A percentile compares a stretch with the other conserved stretches of the same genome.
Conservation (phyloP, 352 stramenopile species). For the Plasmopara viticola region DNA sequence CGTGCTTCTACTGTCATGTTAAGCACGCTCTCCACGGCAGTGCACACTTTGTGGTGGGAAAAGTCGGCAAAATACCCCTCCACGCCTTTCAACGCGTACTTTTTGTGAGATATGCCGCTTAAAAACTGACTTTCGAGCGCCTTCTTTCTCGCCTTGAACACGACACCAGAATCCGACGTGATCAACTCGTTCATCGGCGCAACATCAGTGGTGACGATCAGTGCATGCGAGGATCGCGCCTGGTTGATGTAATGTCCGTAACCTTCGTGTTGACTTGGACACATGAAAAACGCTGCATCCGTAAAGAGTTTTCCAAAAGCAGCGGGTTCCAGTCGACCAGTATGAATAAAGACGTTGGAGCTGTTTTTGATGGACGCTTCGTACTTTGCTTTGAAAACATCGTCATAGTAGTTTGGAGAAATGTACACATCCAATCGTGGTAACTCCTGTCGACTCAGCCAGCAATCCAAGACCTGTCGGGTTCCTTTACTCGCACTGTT, state of each 20-base stretch:
- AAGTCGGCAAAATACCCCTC: constrained; percentile 35
- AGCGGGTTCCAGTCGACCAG: constrained; percentile 17
- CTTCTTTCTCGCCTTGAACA: not conserved
- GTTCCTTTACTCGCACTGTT: constrained; percentile 31
- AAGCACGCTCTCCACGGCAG: constrained; percentile 29
- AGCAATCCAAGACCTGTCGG: constrained; percentile 31
- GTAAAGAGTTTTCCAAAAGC: constrained; percentile 32
- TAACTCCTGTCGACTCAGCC: constrained; percentile 27
- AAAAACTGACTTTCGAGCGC: constrained; percentile 23
- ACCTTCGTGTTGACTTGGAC: constrained; percentile 39
- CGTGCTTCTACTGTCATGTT: constrained; percentile 23
- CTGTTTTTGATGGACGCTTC: constrained; percentile 16
- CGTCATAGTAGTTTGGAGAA: constrained; percentile 21
- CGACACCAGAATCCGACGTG: not conserved
- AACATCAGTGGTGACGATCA: constrained; percentile 45
- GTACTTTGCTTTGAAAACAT: constrained; percentile 17
- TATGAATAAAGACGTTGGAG: constrained; percentile 24
- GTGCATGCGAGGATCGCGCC: constrained; percentile 31
- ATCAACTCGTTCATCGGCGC: constrained; percentile 49
- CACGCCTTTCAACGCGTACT: constrained; percentile 27
- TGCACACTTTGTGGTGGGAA: constrained; percentile 24
- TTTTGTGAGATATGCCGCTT: constrained; percentile 18
- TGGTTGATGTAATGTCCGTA: constrained; percentile 66
- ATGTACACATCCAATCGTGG: constrained; percentile 41
- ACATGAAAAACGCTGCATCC: constrained; percentile 37